Conservation (phyloP, 352 stramenopile genomes). For the Peronospora destructor region DNA sequence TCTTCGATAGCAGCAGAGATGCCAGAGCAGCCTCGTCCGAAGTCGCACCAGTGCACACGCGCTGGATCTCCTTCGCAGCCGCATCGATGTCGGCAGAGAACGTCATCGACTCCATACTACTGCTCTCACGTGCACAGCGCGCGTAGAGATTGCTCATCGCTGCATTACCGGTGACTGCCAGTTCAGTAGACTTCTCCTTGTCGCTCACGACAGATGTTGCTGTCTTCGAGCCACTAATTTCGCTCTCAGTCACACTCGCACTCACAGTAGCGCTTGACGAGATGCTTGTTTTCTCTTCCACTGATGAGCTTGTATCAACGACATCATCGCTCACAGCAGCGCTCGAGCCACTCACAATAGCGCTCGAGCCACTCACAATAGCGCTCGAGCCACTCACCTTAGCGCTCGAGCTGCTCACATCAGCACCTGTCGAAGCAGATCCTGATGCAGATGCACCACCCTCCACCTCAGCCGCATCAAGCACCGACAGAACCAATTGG, state of each 20-base stretch:
- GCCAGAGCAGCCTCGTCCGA: conserved; percentile 15
- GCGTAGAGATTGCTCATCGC: no score
- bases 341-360: neutral
- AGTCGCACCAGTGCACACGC: conserved; percentile 2
- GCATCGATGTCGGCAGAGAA: conserved; percentile 33
- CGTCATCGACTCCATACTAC: conserved; percentile 6
- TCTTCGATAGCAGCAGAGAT: conserved; percentile 17
- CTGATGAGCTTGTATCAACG: conserved; percentile 3
- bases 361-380: no score
- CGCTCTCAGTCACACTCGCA: no score
- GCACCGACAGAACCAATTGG: conserved; percentile 16
- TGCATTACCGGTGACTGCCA: no score
- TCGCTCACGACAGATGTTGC: neutral
- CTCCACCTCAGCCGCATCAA: conserved; percentile 20
- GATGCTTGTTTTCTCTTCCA: conserved; percentile 16
- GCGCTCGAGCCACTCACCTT: conserved; percentile 2
- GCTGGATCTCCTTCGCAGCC: conserved; percentile 36
- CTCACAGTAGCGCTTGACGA: neutral
- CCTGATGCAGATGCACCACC: conserved; percentile 11
- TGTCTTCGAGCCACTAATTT: neutral
- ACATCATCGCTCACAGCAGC: conserved; percentile 6
- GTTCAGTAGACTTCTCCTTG: no score
- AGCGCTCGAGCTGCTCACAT: conserved; percentile 6
- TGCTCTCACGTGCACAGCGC: neutral
- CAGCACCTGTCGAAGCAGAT: conserved; percentile 9